Evolutionary conservation across 1,139 yeast genomes (phyloP), one percentile per base, ranked within the genome.

Genomic region (Entelexis sorbosivorans): DNA sequence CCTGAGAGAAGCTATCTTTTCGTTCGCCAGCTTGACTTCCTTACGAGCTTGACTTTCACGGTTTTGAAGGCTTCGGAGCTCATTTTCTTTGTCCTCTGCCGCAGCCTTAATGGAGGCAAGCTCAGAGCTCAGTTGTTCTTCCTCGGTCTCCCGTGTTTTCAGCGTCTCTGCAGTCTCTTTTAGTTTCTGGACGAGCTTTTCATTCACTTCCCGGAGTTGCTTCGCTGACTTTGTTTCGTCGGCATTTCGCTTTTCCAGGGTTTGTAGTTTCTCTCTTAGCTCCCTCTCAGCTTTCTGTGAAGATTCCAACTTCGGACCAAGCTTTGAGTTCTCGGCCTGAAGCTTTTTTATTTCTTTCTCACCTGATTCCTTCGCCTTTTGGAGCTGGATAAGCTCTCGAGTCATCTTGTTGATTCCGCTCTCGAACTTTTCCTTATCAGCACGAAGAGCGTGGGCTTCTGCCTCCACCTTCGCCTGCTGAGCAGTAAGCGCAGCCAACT

Each of bases 371-470:
- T 81, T 81, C 34, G 78, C 79, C 53, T 78, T 78, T 0, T 79
- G 75, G 40, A 87, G 68, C 40, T 76, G 76, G 64, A 87, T 77
- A 36, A 89, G 69, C 58, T 88, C 96, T 44, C 91, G 73, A 54
- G 82, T 83, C 95, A 89, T 86, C 60, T 87, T 87, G 63, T 87
- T 89, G 52, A 89, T 82, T 6, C 95, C 96, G 56, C 79, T 81
- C 61, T 89, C 96, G 1, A 91, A 85, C 57, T 78, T 82, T 28
- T 74, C 73, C 60, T 82, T 84, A 10, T 76, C 78, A 33, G 67
- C 66, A 17, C 71, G 72, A 0, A 73, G 57, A 2, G 61, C 54
- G 8, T 66, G 65, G 19, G 79, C 60, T 42, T 73, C 74, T 0
- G 66, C 65, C 14, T 66, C 62, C 4, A 78, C 60, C 17, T 68